Evolutionary conservation across 1,284 basidiomycete species (phyloP), one percentile per base, ranked within the genome.

Genomic region (Malassezia yamatoensis): DNA sequence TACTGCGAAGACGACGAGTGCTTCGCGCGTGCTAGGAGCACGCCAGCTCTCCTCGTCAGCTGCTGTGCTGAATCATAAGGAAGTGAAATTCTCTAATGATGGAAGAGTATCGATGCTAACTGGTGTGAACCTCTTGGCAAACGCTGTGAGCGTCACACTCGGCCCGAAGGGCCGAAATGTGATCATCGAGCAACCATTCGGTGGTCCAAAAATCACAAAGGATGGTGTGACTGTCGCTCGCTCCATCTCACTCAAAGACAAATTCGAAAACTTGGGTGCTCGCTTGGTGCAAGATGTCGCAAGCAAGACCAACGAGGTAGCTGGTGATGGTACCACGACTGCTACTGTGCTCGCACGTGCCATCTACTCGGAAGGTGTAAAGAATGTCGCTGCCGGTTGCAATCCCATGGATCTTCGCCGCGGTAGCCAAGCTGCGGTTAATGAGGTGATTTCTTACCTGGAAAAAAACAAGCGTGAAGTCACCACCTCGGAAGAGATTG

Each of bases 341-440:
- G 91, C 93, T 21, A 96, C 93, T 37, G 93, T 96, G 51, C 85
- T 96, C 58, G 89, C 93, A 8, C 86, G 88, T 55, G 90, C 91
- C 61, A 96, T 98, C 79, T 98, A 96, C 79, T 82, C 90, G 0
- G 93, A 98, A 78, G 93, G 93, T 78, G 91, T 96, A 68, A 96
- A 96, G 82, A 98, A 96, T 76, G 93, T 98, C 57, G 91, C 93
- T 40, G 93, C 93, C 12, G 90, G 93, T 18, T 98, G 93, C 82
- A 96, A 96, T 80, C 93, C 93, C 36, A 98, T 96, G 90, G 93
- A 98, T 79, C 87, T 96, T 60, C 88, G 93, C 61, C 85, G 91
- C 33, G 93, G 93, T 60, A 85, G 90, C 15, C 93, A 96, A 76
- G 89, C 90, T 36, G 93, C 91, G 56, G 93, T 96, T 51, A 90